Conservation (phyloP, 768 basidiomycete genomes). For the Wakefieldia striispora region DNA sequence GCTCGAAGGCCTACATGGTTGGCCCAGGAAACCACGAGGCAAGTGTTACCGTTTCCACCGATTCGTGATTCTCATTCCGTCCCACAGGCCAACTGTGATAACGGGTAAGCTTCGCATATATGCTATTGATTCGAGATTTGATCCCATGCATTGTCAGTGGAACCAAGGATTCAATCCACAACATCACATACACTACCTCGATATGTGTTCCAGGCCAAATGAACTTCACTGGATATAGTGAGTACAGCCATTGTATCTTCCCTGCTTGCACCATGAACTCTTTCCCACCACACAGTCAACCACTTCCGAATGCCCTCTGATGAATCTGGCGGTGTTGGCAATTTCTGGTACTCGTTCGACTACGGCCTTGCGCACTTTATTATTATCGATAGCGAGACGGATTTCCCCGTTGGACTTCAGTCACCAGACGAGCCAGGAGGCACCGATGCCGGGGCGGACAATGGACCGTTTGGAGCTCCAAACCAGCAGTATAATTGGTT, state of each 20-base stretch:
- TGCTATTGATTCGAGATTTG: too few species aligned
- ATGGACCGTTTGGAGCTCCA: slow-evolving; percentile 26
- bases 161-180: slow-evolving; percentile 19
- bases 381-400: slow-evolving; percentile 23
- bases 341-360: slow-evolving; percentile 29
- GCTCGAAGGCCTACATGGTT: slow-evolving; percentile 28
- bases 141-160: slow-evolving; percentile 11
- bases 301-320: slow-evolving; percentile 29
- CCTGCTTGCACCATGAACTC: neutral
- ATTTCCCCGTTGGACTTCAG: slow-evolving; percentile 24
- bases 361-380: slow-evolving; percentile 30
- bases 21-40: slow-evolving; percentile 27
- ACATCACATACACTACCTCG: slow-evolving; percentile 25
- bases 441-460: slow-evolving; percentile 18
- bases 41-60: neutral
- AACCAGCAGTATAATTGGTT: slow-evolving; percentile 30
- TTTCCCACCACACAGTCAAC: slow-evolving; percentile 15
- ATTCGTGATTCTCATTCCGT: neutral
- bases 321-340: slow-evolving; percentile 25
- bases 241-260: neutral
- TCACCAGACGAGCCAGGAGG: slow-evolving; percentile 24
- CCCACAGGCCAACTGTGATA: slow-evolving; percentile 27
- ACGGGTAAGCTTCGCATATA: slow-evolving; percentile 18
- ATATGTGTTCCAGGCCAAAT: slow-evolving; percentile 26
- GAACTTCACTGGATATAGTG: slow-evolving; percentile 30